phyloP scores from a whole-genome alignment of 1,284 basidiomycete genomes.

The Nidula niveotomentosa region DNA sequence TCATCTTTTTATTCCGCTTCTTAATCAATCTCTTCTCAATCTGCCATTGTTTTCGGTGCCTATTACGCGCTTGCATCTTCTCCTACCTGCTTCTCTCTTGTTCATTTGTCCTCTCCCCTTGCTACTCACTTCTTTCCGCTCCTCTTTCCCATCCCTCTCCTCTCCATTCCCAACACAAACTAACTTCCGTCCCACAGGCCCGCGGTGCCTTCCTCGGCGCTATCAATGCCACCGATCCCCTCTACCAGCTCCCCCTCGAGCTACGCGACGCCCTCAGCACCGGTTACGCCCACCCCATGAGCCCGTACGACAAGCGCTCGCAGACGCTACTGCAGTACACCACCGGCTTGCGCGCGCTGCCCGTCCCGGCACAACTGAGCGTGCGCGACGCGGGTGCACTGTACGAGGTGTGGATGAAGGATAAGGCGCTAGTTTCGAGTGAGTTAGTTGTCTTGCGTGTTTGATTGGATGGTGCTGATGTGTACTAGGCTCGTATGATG shows the following conservation, averaged over 20 bases:
- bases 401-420: conserved; percentile 71
- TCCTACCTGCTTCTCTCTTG: too few relatives aligned
- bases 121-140: background rate
- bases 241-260: conserved; percentile 55
- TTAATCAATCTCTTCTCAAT: too few relatives aligned
- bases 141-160: background rate
- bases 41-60: too few relatives aligned
- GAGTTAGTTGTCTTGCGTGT: conserved; percentile 26
- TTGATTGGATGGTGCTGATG: conserved; percentile 10
- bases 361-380: conserved; percentile 57
- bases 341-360: conserved; percentile 50
- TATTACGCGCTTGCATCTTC: too few relatives aligned
- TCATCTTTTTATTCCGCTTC: background rate
- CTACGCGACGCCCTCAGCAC: conserved; percentile 55
- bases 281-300: conserved; percentile 32
- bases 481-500: conserved; percentile 51
- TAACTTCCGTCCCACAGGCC: conserved; percentile 26
- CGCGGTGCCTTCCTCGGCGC: conserved; percentile 70
- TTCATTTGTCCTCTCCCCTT: background rate
- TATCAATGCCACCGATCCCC: conserved; percentile 53
- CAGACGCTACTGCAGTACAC: conserved; percentile 47
- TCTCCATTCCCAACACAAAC: background rate
- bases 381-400: conserved; percentile 64
- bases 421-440: conserved; percentile 50
- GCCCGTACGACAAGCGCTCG: conserved; percentile 50